Evolutionary conservation across 495 filamentous ascomycete genomes (phyloP), one percentile per base, ranked within the genome.

Genomic region (Aspergillus funiculosus): DNA sequence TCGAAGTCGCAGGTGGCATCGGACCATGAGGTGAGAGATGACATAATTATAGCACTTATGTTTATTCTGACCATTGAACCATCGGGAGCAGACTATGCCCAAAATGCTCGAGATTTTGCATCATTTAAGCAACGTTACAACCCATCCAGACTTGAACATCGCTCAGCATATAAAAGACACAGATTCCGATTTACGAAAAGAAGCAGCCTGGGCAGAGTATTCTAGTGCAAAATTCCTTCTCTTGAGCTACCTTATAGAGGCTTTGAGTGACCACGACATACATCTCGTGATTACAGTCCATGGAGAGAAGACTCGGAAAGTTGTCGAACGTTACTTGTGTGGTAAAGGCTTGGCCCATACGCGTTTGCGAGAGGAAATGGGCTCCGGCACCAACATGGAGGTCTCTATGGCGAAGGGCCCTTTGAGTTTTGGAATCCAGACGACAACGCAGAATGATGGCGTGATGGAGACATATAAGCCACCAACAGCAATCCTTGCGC

Each of bases 201-300:
- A 78, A 47, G 72, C 77, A 8, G 56, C 64, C 10, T 81, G 76
- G 72, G 73, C 76, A 4, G 73, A 78, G 34, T 66, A 71, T 10
- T 75, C 71, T 10, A 81, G 79, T 51, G 57, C 75, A 20, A 77
- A 82, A 54, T 79, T 85, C 52, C 51, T 67, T 15, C 72, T 85
- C 48, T 58, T 83, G 4, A 59, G 70, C 24, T 62, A 73, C 53
- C 60, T 84, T 28, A 53, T 81, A 37, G 56, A 76, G 39, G 47
- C 67, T 31, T 58, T 68, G 6, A 61, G 63, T 7, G 47, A 55
- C 3, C 50, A 60, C 25, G 63, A 70, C 15, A 36, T 72, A 10
- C 77, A 80, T 49, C 45, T 82, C 28, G 63, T 69, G 1, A 59
- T 81, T 6, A 61, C 72, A 18, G 65, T 73, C 2, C 51, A 63